Base-by-base conservation (phyloP, 192 early-diverging fungal species). In the Entophlyctis luteolus region DNA sequence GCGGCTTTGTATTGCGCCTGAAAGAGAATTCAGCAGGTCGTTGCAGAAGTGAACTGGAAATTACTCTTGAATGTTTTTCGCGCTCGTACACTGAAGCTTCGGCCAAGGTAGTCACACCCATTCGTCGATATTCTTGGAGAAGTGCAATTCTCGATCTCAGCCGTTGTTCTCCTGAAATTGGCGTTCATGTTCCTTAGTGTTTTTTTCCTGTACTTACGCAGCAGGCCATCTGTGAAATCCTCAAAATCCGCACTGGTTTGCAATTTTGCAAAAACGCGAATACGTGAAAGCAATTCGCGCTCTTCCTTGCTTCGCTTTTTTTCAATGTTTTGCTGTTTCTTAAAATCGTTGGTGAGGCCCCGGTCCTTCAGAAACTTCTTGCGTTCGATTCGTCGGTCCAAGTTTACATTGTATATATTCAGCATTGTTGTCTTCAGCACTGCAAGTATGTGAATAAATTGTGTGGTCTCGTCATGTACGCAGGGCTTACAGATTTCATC, bases 291-390 rank as follows among this genome's bases (percentile, higher is more conserved):
- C 22, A 96, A 48, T 2, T 98, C 95, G 45, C 91, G 90, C 71
- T 99, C 95, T 45, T 96, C 94, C 67, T 89, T 89, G 14, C 85
- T 73, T 46, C 91, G 75, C 62, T 90, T 89, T 70, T 92, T 91
- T 74, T 98, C 96, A 22, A 68, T 60, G 8, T 81, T 65, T 75
- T 88, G 88, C 28, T 80, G 62, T 60, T 72, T 16, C 29, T 48
- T 29, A 31, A 71, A 66, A 55, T 77, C 56, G 23, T 56, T 53
- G 27, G 91, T 72, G 37, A 98, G 77, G 0, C 84, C 84, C 31
- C 93, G 81, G n/a, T 96, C 97, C 69, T 91, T 88, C 3, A 98
- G 87, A 75, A 98, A 87, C 50, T 85, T 82, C 77, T 96, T 95
- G 16, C 91, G 76, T 55, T 94, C 88, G 28, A 82, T 59, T 48